Evolutionary conservation across 1,284 basidiomycete genomes (phyloP).

Genomic region (Ganoderma sinense): DNA sequence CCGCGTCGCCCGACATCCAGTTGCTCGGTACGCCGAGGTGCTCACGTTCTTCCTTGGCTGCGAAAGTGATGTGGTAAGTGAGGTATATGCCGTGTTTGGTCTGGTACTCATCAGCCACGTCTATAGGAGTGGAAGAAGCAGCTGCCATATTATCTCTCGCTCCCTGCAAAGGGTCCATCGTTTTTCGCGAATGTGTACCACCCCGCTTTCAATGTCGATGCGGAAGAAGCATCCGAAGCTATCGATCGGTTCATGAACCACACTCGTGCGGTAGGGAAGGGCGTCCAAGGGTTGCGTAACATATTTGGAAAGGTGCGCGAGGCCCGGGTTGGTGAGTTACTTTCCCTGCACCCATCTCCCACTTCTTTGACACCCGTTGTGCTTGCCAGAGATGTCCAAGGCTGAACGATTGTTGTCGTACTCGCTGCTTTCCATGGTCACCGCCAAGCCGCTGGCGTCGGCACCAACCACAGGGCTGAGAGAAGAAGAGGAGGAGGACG

Average conservation of each 20-base stretch:
- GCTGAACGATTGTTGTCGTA: constrained; percentile 76
- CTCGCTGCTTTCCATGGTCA: constrained; percentile 73
- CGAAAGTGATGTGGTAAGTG: constrained; percentile 72
- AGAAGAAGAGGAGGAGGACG: constrained; percentile 59
- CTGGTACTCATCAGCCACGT: neutral
- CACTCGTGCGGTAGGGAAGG: constrained; percentile 66
- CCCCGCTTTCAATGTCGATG: constrained; percentile 84
- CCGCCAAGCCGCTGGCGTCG: constrained; percentile 66
- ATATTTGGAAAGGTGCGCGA: constrained; percentile 70
- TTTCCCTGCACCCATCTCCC: constrained; percentile 2
- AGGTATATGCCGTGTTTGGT: neutral
- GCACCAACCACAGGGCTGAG: constrained; percentile 52
- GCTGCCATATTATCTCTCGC: constrained; percentile 64
- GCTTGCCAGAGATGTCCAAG: constrained; percentile 71
- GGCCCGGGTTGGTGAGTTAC: constrained; percentile 65
- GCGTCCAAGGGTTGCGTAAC: constrained; percentile 71
- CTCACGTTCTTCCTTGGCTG: constrained; percentile 84
- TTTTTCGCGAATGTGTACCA: constrained; percentile 87
- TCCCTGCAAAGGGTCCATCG: constrained; percentile 67
- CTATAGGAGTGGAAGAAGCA: constrained; percentile 75
- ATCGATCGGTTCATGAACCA: constrained; percentile 72
- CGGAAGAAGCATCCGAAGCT: constrained; percentile 66
- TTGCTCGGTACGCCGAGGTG: constrained; percentile 81
- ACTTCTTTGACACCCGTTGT: neutral
- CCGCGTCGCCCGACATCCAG: constrained; percentile 77